Evolutionary conservation across 2,329 filamentous ascomycete species (phyloP), one percentile per base, ranked within the genome.

Genomic region (Pseudocercospora vitis): DNA sequence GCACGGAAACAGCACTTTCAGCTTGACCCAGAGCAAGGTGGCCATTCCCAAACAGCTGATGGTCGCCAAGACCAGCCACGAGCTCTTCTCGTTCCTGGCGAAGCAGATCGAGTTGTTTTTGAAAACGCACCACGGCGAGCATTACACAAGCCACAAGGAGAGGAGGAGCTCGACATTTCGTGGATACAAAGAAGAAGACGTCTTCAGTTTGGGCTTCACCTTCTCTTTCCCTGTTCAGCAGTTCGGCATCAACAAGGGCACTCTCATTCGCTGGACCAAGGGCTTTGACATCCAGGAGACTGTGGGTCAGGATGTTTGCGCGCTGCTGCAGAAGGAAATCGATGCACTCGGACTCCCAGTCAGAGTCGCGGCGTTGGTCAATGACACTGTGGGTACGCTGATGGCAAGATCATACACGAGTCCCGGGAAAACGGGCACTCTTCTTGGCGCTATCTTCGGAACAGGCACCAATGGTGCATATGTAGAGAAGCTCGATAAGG

Each of bases 401-500:
- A 96, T 99, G 92, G 92, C 94, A 26, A 87, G 94, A 64, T 95
- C 92, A 0, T 99, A 99, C 74, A 92, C 91, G 4, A 92, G 90
- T 12, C 89, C 88, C 4, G 89, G 90, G 57, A 91, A 92, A 78
- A 87, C 87, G 1, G 85, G 87, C 42, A 92, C 94, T 3, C 77
- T 97, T 7, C 77, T 99, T n/a, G 94, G 94, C 49, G 92, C 91
- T 59, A 99, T 99, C 66, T 99, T 99, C 65, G 92, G 92, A 63
- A 99, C 92, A 2, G 92, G 92, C 60, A 97, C 92, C 68, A 99
- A 99, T 70, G 94, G 94, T 50, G 94, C 94, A 1, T 99, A 97
- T 71, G 87, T 97, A 33, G 94, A 99, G 79, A 95, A 95, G 77
- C 78, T 95, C 14, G 75, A 81, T 64, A 91, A 90, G 62, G 83